Percentiles rank a stretch among this genome's conserved stretches.
phyloP scores from a whole-genome alignment of 2,329 filamentous ascomycete species.

The Colletotrichum sidae region DNA sequence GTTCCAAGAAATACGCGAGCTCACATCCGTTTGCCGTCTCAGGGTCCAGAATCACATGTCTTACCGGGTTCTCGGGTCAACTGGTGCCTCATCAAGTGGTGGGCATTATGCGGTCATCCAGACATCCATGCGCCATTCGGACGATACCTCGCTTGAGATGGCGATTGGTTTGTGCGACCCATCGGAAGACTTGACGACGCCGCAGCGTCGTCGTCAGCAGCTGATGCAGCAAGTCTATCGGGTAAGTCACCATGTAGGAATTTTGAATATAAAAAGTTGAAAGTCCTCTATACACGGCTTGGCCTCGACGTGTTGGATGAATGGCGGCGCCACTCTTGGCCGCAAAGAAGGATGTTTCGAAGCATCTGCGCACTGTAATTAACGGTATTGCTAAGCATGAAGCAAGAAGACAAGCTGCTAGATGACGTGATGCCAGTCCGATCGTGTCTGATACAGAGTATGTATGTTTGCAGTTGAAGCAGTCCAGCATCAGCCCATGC shows the following conservation, averaged over 20 bases:
- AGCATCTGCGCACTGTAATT: neutral
- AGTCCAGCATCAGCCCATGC: neutral
- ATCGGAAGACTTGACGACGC: neutral
- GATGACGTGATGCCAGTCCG: slow-evolving; percentile 2
- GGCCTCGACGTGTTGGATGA: too few species aligned
- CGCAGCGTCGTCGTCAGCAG: slow-evolving; percentile 10
- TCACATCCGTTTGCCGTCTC: neutral
- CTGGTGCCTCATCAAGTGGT: neutral
- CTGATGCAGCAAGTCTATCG: neutral
- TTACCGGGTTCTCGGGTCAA: too few species aligned
- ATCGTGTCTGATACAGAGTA: neutral
- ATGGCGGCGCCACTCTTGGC: neutral
- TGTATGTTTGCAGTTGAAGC: neutral
- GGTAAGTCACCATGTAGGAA: slow-evolving; percentile 10
- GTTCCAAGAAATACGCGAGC: too few species aligned
- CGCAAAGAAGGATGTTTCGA: neutral
- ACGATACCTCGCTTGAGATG: neutral
- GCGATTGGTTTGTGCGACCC: neutral
- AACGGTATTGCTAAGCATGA: neutral
- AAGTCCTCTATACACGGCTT: too few species aligned
- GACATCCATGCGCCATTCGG: neutral
- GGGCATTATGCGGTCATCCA: neutral
- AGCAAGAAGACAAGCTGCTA: neutral
- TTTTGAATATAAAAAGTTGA: neutral
- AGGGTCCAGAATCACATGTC: slow-evolving; percentile 7